phyloP scores from a whole-genome alignment of 176 grass and related monocot species.

The Carex littledalei region DNA sequence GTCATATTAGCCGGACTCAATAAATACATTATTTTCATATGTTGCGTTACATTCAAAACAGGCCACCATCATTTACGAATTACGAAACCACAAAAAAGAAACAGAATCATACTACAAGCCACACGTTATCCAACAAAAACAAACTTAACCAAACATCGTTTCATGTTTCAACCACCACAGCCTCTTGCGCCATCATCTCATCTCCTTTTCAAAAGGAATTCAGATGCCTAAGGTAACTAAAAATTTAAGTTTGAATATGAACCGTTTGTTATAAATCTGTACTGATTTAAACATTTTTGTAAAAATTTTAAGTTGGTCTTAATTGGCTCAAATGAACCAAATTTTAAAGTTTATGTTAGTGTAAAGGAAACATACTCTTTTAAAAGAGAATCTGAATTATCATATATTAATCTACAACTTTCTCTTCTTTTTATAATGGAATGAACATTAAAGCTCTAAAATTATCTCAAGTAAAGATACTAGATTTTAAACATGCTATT shows the following conservation, averaged over 20 bases:
- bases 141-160: not conserved
- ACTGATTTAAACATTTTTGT: no score
- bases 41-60: no score
- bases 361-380: no score
- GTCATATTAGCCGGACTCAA: no score
- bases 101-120: not conserved
- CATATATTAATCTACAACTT: not conserved
- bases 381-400: not conserved
- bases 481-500: not conserved
- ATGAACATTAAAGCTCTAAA: no score
- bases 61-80: not conserved
- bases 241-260: no score
- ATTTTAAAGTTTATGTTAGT: no score
- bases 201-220: not conserved
- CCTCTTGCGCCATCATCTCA: not conserved
- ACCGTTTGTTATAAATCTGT: no score
- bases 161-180: not conserved
- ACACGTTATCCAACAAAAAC: not conserved
- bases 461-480: not conserved
- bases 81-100: not conserved
- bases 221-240: no score
- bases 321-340: no score
- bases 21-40: not conserved
- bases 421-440: no score
- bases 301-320: no score